Evolutionary conservation across 495 filamentous ascomycete genomes (phyloP).

Genomic region (Aspergillus incahuasiensis): DNA sequence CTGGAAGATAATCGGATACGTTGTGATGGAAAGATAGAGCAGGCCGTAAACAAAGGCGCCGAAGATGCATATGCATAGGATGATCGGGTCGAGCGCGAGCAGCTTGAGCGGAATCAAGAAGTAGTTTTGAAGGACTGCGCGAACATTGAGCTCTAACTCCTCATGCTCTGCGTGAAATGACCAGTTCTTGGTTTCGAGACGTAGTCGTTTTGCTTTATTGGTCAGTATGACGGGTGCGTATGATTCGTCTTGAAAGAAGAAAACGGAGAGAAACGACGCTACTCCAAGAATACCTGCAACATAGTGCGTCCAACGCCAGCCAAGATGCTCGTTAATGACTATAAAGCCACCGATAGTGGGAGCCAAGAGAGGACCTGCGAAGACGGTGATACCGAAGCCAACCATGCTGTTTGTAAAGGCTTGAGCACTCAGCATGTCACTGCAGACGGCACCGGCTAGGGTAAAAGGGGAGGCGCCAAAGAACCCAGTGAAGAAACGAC

Average conservation of each 20-base stretch:
- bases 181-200: constrained; percentile 84
- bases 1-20: constrained; percentile 54
- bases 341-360: constrained; percentile 83
- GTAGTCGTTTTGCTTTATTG: constrained; percentile 70
- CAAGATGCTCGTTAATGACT: constrained; percentile 40
- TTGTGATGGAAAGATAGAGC: constrained; percentile 56
- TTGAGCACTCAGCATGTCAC: constrained; percentile 81
- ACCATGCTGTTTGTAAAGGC: constrained; percentile 65
- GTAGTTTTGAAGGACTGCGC: constrained; percentile 45
- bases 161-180: constrained; percentile 93
- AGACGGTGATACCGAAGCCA: constrained; percentile 79
- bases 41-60: constrained; percentile 55
- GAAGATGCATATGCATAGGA: constrained; percentile 62
- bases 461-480: constrained; percentile 69
- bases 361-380: constrained; percentile 75
- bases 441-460: constrained; percentile 84
- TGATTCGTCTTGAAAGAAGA: constrained; percentile 76
- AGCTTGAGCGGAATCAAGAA: constrained; percentile 45
- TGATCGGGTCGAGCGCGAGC: constrained; percentile 74
- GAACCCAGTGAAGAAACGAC: constrained; percentile 63
- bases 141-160: constrained; percentile 82
- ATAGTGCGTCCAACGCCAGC: constrained; percentile 90
- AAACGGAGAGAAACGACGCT: constrained; percentile 59
- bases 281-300: constrained; percentile 73
- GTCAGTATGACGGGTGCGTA: constrained; percentile 82